phyloP scores from a whole-genome alignment of 2,329 filamentous ascomycete genomes.

The Gyromitra esculenta region DNA sequence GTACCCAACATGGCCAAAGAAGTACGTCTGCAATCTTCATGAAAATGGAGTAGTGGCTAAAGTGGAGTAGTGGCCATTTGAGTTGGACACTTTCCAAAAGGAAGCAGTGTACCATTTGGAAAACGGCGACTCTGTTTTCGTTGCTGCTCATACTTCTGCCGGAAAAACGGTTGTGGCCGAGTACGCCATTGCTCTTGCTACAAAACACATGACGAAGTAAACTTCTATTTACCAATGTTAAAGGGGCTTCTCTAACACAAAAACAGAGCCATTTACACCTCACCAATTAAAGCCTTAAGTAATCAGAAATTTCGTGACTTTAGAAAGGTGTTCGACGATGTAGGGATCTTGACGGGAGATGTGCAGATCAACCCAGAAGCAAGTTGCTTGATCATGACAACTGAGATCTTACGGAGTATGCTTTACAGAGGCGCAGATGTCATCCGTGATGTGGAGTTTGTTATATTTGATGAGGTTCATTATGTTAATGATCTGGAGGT shows the following conservation, averaged over 20 bases:
- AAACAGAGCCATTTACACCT: slow-evolving; percentile 84
- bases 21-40: slow-evolving; percentile 34
- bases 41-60: slow-evolving; percentile 25
- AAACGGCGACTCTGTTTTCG: slow-evolving; percentile 95
- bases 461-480: slow-evolving; percentile 98
- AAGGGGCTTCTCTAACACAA: slow-evolving; percentile 28
- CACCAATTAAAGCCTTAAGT: slow-evolving; percentile 96
- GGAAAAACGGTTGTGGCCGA: slow-evolving; percentile 98
- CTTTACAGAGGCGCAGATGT: slow-evolving; percentile 94
- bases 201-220: slow-evolving; percentile 96
- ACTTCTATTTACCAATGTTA: background rate
- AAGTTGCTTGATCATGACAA: slow-evolving; percentile 99
- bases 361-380: slow-evolving; percentile 98
- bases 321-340: slow-evolving; percentile 87
- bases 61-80: slow-evolving; percentile 78
- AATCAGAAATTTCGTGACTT: slow-evolving; percentile 99
- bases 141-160: slow-evolving; percentile 95
- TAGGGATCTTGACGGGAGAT: slow-evolving; percentile 95
- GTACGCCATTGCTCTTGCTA: slow-evolving; percentile 93
- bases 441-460: slow-evolving; percentile 96
- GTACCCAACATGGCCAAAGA: slow-evolving; percentile 96
- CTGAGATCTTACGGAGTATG: slow-evolving; percentile 97
- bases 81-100: slow-evolving; percentile 97
- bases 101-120: slow-evolving; percentile 98
- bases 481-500: slow-evolving; percentile 93